Evolutionary conservation across 2,329 filamentous ascomycete species (phyloP).

Genomic region (Xylaria sp.): DNA sequence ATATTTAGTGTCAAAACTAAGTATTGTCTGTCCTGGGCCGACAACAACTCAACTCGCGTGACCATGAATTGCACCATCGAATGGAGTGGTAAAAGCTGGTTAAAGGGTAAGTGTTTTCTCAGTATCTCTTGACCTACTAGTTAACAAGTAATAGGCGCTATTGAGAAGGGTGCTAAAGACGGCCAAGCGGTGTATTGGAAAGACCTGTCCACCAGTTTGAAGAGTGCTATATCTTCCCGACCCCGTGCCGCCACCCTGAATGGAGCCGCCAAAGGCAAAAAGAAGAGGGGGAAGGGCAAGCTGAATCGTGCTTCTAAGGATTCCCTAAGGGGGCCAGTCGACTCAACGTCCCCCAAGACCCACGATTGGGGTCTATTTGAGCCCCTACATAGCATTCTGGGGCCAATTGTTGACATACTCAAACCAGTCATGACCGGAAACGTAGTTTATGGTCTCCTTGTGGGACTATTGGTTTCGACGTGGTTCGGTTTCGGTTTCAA

Average conservation of each 20-base stretch:
- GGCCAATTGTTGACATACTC: slow-evolving; percentile 76
- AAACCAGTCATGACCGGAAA: slow-evolving; percentile 79
- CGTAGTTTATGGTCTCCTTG: slow-evolving; percentile 78
- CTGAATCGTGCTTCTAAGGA: slow-evolving; percentile 58
- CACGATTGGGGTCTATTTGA: slow-evolving; percentile 84
- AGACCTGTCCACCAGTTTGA: slow-evolving; percentile 80
- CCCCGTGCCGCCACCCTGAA: slow-evolving; percentile 61
- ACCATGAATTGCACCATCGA: slow-evolving; percentile 92
- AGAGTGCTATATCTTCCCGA: slow-evolving; percentile 76
- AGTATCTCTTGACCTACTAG: neutral
- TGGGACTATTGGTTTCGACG: slow-evolving; percentile 76
- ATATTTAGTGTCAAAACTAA: slow-evolving; percentile 92
- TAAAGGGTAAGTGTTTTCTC: slow-evolving; percentile 75
- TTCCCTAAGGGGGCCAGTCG: slow-evolving; percentile 52
- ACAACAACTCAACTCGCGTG: slow-evolving; percentile 84
- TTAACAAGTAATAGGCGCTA: slow-evolving; percentile 74
- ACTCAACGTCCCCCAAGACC: slow-evolving; percentile 56
- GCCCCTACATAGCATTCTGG: slow-evolving; percentile 75
- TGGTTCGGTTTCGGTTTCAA: slow-evolving; percentile 75
- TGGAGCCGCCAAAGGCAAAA: slow-evolving; percentile 67
- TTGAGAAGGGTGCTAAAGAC: slow-evolving; percentile 94
- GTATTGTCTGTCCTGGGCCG: slow-evolving; percentile 93
- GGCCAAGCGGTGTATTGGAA: slow-evolving; percentile 87
- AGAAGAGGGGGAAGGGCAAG: slow-evolving; percentile 67
- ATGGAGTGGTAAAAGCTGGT: slow-evolving; percentile 98